Evolutionary conservation across 2,329 filamentous ascomycete genomes (phyloP), one percentile per base, ranked within the genome.

Genomic region (Trichoderma koningiopsis): DNA sequence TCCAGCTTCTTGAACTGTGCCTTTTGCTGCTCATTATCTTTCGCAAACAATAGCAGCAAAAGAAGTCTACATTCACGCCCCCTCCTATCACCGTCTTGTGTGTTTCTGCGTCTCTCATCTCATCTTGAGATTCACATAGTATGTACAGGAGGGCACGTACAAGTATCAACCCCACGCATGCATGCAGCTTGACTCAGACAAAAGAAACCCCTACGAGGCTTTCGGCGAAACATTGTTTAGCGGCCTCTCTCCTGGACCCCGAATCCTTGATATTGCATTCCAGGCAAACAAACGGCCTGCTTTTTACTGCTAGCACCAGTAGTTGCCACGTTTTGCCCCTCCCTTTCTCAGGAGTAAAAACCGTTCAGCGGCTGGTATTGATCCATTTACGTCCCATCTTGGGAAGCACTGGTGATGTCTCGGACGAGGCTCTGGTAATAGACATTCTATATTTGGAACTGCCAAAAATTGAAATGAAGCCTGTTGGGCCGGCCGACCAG

Each of bases 171-270:
- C 52, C 62, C 52, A 65, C 62, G 62, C 35, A 65, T 55, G 62
- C 62, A 56, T 19, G 52, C 31, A 24, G 47, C 22, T 49, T 49
- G 47, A 52, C 43, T 52, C n/a, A 10, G n/a, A 29, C 52, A 55
- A 31, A 55, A 31, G 0, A 24, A 8, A 16, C 16, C 53, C 22
- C 19, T 33, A 11, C 59, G 35, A 62, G 59, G 59, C 27, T 6
- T 40, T 65, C 52, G 62, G 62, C 62, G 62, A 65, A 52, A 65
- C 62, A 65, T 63, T 56, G 52, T 29, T 57, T 49, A 49, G 47
- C 47, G 22, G 11, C 35, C 19, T 64, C 14, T 47, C 27, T 49
- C 14, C 33, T 53, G 60, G 43, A 55, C 35, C 62, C 59, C 62
- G 47, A 47, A 65, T 37, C 60, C 22, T 60, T 8, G 37, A 63